These are phyloP conservation scores for Parastagonospora nodorum DNA, from an alignment of 2,329 filamentous ascomycete genomes.

Conservation along the genomic window DNA sequence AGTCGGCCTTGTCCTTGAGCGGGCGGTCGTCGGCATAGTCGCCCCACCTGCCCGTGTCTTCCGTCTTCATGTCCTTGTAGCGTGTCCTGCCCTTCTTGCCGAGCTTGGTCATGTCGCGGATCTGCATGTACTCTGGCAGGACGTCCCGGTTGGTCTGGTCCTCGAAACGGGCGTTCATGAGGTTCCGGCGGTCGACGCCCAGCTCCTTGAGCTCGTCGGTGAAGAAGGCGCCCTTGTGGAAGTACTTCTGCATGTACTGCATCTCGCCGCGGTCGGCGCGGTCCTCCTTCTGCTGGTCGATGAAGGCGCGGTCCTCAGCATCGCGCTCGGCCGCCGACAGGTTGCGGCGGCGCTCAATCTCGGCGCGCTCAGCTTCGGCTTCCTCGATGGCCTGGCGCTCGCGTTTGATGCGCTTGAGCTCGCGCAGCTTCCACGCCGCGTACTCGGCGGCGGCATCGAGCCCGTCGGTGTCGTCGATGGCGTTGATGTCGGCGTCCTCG, in stretches of 20 bases:
- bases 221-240: slow-evolving; percentile 96
- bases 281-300: slow-evolving; percentile 80
- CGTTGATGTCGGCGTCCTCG: slow-evolving; percentile 68
- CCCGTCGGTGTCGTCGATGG: slow-evolving; percentile 88
- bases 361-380: slow-evolving; percentile 82
- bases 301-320: slow-evolving; percentile 78
- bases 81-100: slow-evolving; percentile 90
- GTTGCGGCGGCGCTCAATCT: slow-evolving; percentile 85
- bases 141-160: slow-evolving; percentile 81
- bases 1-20: slow-evolving; percentile 47
- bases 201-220: slow-evolving; percentile 77
- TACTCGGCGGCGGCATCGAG: slow-evolving; percentile 85
- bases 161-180: slow-evolving; percentile 87
- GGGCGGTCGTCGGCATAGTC: slow-evolving; percentile 59
- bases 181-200: slow-evolving; percentile 77
- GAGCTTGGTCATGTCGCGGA: slow-evolving; percentile 90
- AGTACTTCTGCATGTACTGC: slow-evolving; percentile 92
- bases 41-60: slow-evolving; percentile 91
- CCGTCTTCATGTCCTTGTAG: slow-evolving; percentile 84
- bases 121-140: slow-evolving; percentile 88
- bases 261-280: slow-evolving; percentile 76
- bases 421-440: slow-evolving; percentile 91
- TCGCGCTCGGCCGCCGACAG: slow-evolving; percentile 85
- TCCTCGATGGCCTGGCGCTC: slow-evolving; percentile 83
- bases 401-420: slow-evolving; percentile 85